These are phyloP conservation scores for Westerdykella aurantiaca DNA, from an alignment of 2,329 filamentous ascomycete genomes.

Conservation along the genomic window DNA sequence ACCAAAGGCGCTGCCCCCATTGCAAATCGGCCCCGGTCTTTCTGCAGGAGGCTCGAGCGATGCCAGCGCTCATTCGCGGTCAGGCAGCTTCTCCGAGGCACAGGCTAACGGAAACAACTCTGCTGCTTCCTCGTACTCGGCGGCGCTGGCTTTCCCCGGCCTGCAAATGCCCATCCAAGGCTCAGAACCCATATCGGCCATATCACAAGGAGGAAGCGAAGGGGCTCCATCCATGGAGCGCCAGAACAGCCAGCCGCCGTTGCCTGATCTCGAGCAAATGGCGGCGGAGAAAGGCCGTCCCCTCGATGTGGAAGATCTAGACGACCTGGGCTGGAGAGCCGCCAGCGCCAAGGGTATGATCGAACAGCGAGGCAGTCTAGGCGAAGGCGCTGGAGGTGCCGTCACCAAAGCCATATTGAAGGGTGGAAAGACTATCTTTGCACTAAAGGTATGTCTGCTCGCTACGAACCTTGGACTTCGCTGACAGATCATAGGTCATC, in stretches of 20 bases:
- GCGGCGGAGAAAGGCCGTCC: conserved; percentile 75
- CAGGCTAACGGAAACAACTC: conserved; percentile 75
- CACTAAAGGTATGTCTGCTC: conserved; percentile 66
- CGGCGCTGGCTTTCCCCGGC: conserved; percentile 74
- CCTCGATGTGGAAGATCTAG: conserved; percentile 86
- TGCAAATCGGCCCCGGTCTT: conserved; percentile 48
- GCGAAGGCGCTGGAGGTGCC: conserved; percentile 91
- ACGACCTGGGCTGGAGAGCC: conserved; percentile 92
- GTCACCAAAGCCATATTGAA: conserved; percentile 87
- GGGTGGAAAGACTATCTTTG: conserved; percentile 90
- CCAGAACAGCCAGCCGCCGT: conserved; percentile 71
- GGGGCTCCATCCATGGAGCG: conserved; percentile 68
- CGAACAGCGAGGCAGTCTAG: conserved; percentile 78
- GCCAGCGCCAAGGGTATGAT: conserved; percentile 86
- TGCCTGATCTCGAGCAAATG: conserved; percentile 73
- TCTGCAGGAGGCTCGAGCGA: conserved; percentile 75
- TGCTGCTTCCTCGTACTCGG: conserved; percentile 75
- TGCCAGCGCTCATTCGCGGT: conserved; percentile 73
- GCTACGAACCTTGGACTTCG: neutral
- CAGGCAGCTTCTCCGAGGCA: conserved; percentile 78
- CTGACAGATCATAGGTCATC: conserved; percentile 59
- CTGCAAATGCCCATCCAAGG: conserved; percentile 54
- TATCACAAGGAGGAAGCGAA: conserved; percentile 69
- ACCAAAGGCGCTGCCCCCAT: conserved; percentile 48
- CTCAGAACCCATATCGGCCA: conserved; percentile 81